Base-by-base conservation (phyloP, 805 yeast species). In the Nakazawaea peltata region DNA sequence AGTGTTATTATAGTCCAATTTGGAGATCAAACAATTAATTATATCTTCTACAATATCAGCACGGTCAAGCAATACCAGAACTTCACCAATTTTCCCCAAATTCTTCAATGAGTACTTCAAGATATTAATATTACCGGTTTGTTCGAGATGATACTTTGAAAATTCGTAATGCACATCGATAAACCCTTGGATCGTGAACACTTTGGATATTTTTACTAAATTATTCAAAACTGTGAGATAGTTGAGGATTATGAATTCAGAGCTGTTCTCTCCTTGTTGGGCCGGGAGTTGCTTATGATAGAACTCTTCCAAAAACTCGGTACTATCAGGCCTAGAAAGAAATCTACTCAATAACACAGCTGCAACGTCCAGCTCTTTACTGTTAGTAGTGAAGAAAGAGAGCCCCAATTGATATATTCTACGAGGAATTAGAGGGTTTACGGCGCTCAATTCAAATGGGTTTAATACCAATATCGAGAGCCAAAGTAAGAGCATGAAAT, bases 401-500 rank as follows among this genome's bases (percentile, higher is more conserved):
- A 50, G 32, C 0, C 69, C 65, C 6, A 67, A 41, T 0, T 44
- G 39, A 29, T 61, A 67, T 1, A 79, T 45, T 2, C 50, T 35
- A 1, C 46, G 42, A 4, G 69, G 47, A 5, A 70, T 51, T 0
- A 54, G 37, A 0, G 49, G 39, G 9, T 36, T 32, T 12, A 79
- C 53, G 0, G 56, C 42, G 1, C 53, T 55, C 18, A 88, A 57
- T 2, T 72, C 67, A 48, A 88, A 87, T 0, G 97, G 97, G 0
- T 78, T 73, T n/a, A 82, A 57, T 0, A 77, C 68, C 16, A 87
- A 57, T 8, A 79, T 73, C 0, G 80, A 68, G 8, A 85, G 63
- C 95, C 95, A 88, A 3, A 81, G 59, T 7, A 86, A 54, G 28
- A 76, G 49, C 9, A 78, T 54, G 38, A 61, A 77, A 24, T 57